Base-by-base conservation (phyloP, 1,284 basidiomycete genomes). In the Trichosporon asahii region DNA sequence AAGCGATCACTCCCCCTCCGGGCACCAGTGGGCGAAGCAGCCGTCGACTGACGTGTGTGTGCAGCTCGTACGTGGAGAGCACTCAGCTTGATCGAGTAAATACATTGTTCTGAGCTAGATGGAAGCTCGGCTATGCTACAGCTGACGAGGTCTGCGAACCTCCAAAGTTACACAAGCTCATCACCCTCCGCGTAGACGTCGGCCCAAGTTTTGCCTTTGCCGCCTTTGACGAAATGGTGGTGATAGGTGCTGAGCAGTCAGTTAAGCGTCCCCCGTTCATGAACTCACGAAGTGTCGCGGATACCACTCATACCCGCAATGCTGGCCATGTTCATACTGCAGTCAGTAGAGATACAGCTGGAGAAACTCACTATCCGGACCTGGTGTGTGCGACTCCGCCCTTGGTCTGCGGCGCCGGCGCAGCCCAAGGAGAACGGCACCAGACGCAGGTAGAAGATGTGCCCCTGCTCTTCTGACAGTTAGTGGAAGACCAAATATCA, bases 281-380 rank as follows among this genome's bases (percentile, higher is more conserved):
- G 5, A 5, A 31, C 57, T 61, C 29, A 61, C 57, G 57, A 61
- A 3, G 57, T 61, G n/a, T 61, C 57, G 27, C 57, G 57, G 18
- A 61, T 18, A 11, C 57, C 57, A n/a, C 57, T 61, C 57, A 61
- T 61, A 6, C 57, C 57, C 33, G 57, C 57, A 8, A 61, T 18
- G n/a, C 57, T 33, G 15, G 57, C 57, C 57, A 61, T 29, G 57
- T 61, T 61, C 57, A 61, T 61, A 18, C 57, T 61, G 57, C 57
- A 5, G 57, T 61, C 29, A 61, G 29, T n/a, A 2, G 11, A 31
- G 29, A n/a, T n/a, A n/a, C 31, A 8, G 18, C 29, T 3, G 40
- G 29, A 8, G 2, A 4, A 5, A n/a, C 57, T 33, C 57, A 61
- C 57, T 61, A 61, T 29, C 57, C 57, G 21, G 57, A 33, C 57